A percentile compares a stretch with the other conserved stretches of the same genome.
phyloP scores from a whole-genome alignment of 2,329 filamentous ascomycete genomes.

The Fusarium pininemorale region DNA sequence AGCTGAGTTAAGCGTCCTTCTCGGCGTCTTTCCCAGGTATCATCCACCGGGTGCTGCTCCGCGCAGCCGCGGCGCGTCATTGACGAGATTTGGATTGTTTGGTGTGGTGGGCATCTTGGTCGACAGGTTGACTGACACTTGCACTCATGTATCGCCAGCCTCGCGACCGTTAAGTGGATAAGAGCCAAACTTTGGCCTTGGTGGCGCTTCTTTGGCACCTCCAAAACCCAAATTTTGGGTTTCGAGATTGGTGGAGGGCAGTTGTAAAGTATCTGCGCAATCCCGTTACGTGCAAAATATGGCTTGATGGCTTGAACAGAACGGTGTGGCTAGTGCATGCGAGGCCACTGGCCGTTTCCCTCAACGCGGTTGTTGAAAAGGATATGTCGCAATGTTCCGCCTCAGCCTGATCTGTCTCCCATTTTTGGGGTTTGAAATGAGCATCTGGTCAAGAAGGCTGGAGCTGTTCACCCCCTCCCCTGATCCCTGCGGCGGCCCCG shows the following conservation, averaged over 20 bases:
- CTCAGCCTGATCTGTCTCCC: conserved; percentile 32
- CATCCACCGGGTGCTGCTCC: conserved; percentile 30
- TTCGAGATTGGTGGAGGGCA: conserved; percentile 12
- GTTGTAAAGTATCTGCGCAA: conserved; percentile 11
- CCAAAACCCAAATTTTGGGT: conserved; percentile 10
- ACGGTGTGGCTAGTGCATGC: conserved; percentile 39
- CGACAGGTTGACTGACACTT: conserved; percentile 17
- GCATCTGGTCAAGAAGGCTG: conserved; percentile 27
- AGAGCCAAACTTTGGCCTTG: conserved; percentile 15
- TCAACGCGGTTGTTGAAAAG: conserved; percentile 26
- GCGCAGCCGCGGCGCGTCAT: conserved; percentile 29
- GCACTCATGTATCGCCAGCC: conserved; percentile 26
- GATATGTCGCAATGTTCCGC: conserved; percentile 40
- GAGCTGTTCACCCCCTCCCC: conserved; percentile 36
- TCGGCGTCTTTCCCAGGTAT: conserved; percentile 33
- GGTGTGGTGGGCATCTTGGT: conserved; percentile 19
- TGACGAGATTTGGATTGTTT: conserved; percentile 29
- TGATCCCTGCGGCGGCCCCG: conserved; percentile 48
- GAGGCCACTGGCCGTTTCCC: conserved; percentile 21
- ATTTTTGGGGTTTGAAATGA: conserved; percentile 31
- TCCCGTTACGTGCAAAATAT: neutral
- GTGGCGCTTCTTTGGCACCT: conserved; percentile 20
- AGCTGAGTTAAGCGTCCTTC: conserved; percentile 41
- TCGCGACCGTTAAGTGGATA: conserved; percentile 32
- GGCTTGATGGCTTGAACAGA: conserved; percentile 13